These are phyloP conservation scores for Hyaloscypha finlandica DNA, from an alignment of 495 filamentous ascomycete species.

Conservation along the genomic window DNA sequence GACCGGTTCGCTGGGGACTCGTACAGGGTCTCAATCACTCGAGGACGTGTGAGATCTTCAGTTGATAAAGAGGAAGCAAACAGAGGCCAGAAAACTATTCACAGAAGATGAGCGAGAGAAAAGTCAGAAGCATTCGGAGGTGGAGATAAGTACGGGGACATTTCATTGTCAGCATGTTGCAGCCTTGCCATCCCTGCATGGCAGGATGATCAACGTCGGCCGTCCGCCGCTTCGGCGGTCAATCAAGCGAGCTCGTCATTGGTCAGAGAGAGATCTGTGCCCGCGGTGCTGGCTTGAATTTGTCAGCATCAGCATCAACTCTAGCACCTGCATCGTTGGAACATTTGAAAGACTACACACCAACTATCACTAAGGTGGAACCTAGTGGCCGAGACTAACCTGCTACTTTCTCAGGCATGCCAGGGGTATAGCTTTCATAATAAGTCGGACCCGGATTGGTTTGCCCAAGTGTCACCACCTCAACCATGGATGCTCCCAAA, in stretches of 20 bases:
- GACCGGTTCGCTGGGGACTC: neutral
- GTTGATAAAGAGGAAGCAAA: neutral
- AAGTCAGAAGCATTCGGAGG: neutral
- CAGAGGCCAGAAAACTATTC: neutral
- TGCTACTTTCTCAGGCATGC: neutral
- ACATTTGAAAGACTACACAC: too few species aligned
- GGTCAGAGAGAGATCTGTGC: neutral
- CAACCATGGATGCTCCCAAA: neutral
- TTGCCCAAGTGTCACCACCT: neutral
- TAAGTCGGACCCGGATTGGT: neutral
- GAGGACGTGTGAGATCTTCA: neutral
- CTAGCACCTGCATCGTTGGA: too few species aligned
- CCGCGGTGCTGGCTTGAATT: neutral
- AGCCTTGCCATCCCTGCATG: slow-evolving; percentile 14
- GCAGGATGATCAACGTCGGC: neutral
- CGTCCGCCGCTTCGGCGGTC: slow-evolving; percentile 8
- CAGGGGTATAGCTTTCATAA: neutral
- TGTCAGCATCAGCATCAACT: neutral
- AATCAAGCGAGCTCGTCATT: neutral
- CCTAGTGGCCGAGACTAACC: neutral
- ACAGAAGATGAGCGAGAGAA: neutral
- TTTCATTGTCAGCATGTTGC: slow-evolving; percentile 7
- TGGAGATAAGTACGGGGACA: neutral
- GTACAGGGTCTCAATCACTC: too few species aligned
- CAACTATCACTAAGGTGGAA: too few species aligned